A percentile compares a stretch with the other conserved stretches of the same genome.
phyloP scores from a whole-genome alignment of 805 yeast genomes.

The Torulaspora franciscae region DNA sequence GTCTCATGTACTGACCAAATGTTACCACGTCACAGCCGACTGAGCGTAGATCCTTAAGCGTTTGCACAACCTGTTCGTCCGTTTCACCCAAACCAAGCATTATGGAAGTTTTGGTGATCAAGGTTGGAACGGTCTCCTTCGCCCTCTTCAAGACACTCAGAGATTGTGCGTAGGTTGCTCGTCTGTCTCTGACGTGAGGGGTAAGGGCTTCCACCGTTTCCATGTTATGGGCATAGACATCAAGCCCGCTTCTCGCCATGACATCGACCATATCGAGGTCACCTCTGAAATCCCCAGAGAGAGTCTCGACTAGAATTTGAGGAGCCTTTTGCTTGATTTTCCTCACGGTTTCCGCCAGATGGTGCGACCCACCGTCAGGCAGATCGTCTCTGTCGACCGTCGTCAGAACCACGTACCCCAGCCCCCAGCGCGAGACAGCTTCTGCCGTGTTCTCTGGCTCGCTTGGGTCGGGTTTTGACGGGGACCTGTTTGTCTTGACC shows the following conservation, averaged over 20 bases:
- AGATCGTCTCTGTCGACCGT: conserved; percentile 97
- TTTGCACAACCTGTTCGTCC: conserved; percentile 77
- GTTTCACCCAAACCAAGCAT: conserved; percentile 98
- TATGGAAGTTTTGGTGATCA: conserved; percentile 87
- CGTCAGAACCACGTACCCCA: conserved; percentile 94
- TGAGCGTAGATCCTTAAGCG: conserved; percentile 70
- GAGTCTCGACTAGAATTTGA: conserved; percentile 84
- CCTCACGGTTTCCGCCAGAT: conserved; percentile 80
- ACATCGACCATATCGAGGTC: conserved; percentile 72
- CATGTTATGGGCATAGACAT: conserved; percentile 93
- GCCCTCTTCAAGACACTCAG: conserved; percentile 74
- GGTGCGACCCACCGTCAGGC: conserved; percentile 87
- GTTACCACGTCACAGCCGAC: conserved; percentile 90
- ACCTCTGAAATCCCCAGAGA: conserved; percentile 95
- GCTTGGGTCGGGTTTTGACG: conserved; percentile 85
- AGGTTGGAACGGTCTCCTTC: conserved; percentile 63
- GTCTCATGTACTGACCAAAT: conserved; percentile 98
- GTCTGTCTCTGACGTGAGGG: conserved; percentile 90
- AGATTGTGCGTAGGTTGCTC: conserved; percentile 93
- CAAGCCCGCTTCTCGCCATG: conserved; percentile 82
- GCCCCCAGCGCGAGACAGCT: conserved; percentile 95
- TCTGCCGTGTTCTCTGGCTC: conserved; percentile 98
- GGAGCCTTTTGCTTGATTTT: conserved; percentile 85
- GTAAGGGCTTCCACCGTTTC: conserved; percentile 96
- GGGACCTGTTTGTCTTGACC: conserved; percentile 85